Evolutionary conservation across 2,329 filamentous ascomycete species (phyloP).

Genomic region (Exserohilum rostratum): DNA sequence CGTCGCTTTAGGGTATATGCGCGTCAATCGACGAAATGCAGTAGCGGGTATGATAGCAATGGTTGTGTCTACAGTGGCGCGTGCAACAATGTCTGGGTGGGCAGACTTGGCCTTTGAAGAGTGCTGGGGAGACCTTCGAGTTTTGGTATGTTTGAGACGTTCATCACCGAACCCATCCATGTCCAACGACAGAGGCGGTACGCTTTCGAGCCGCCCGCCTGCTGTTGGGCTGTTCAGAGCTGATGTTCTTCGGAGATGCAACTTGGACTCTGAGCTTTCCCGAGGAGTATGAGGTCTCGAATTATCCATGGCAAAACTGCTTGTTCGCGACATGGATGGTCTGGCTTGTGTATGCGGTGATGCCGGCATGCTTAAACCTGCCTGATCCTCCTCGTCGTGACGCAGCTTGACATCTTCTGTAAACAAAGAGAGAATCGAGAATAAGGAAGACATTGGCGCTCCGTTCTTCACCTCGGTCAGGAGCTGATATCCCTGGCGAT

Average conservation of each 20-base stretch:
- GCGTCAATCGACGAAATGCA: slow-evolving; percentile 89
- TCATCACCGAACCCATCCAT: slow-evolving; percentile 30
- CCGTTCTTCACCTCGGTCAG: slow-evolving; percentile 97
- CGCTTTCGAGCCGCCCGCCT: slow-evolving; percentile 56
- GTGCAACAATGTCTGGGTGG: slow-evolving; percentile 95
- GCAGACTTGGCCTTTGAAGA: slow-evolving; percentile 69
- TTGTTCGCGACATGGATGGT: slow-evolving; percentile 34
- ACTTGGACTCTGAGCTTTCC: slow-evolving; percentile 23
- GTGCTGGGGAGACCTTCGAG: slow-evolving; percentile 33
- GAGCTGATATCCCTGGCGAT: slow-evolving; percentile 87
- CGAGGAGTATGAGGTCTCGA: slow-evolving; percentile 42
- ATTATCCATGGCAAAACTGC: slow-evolving; percentile 41
- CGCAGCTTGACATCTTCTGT: slow-evolving; percentile 90
- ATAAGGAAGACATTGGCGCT: slow-evolving; percentile 96
- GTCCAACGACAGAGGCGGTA: slow-evolving; percentile 79
- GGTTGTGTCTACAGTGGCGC: slow-evolving; percentile 93
- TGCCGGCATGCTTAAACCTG: slow-evolving; percentile 34
- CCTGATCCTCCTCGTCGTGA: slow-evolving; percentile 70
- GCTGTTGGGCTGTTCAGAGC: slow-evolving; percentile 45
- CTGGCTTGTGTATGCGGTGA: slow-evolving; percentile 29
- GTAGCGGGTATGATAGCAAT: slow-evolving; percentile 98
- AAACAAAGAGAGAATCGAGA: slow-evolving; percentile 95
- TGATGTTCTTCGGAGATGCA: slow-evolving; percentile 37
- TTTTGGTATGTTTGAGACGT: slow-evolving; percentile 29
- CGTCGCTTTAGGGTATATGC: slow-evolving; percentile 93